Evolutionary conservation across 352 stramenopile species (phyloP).

Genomic region (Globisporangium nodosum): DNA sequence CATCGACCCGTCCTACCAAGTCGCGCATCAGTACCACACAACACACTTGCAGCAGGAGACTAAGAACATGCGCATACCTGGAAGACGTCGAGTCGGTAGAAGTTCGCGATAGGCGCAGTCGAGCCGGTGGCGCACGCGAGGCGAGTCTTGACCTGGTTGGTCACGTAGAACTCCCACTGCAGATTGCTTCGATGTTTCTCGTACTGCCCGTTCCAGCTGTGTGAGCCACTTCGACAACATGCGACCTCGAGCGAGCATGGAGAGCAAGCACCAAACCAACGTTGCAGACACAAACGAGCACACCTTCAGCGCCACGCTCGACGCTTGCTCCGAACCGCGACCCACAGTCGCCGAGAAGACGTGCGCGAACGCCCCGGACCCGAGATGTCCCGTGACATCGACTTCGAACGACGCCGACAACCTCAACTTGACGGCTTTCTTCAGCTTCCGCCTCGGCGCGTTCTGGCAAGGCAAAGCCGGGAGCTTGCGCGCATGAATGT

Average conservation of each 20-base stretch:
- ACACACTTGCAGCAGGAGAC: not conserved
- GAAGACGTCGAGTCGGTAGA: slow-evolving; percentile 57
- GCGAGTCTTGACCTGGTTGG: slow-evolving; percentile 41
- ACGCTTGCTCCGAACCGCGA: slow-evolving; percentile 15
- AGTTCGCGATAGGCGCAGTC: slow-evolving; percentile 26
- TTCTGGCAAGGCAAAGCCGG: slow-evolving; percentile 42
- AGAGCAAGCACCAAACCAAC: not conserved
- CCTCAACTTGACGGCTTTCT: slow-evolving; percentile 37
- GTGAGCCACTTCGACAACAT: not conserved
- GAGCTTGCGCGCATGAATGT: slow-evolving; percentile 44
- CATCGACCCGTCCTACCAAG: slow-evolving; percentile 60
- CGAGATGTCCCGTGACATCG: slow-evolving; percentile 51
- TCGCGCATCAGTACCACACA: not conserved
- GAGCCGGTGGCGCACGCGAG: slow-evolving; percentile 19
- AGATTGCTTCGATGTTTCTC: slow-evolving; percentile 68
- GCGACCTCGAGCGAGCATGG: not conserved
- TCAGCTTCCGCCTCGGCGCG: slow-evolving; percentile 43
- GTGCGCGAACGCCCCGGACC: slow-evolving; percentile 67
- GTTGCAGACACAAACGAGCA: not conserved
- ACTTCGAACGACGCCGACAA: slow-evolving; percentile 25
- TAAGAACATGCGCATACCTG: slow-evolving; percentile 13
- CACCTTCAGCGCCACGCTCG: slow-evolving; percentile 65
- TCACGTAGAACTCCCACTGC: slow-evolving; percentile 79
- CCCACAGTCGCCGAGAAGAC: slow-evolving; percentile 57
- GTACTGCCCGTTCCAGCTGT: slow-evolving; percentile 24